These are phyloP conservation scores for Metarhizium rileyi DNA, from an alignment of 2,329 filamentous ascomycete species.

Conservation along the genomic window DNA sequence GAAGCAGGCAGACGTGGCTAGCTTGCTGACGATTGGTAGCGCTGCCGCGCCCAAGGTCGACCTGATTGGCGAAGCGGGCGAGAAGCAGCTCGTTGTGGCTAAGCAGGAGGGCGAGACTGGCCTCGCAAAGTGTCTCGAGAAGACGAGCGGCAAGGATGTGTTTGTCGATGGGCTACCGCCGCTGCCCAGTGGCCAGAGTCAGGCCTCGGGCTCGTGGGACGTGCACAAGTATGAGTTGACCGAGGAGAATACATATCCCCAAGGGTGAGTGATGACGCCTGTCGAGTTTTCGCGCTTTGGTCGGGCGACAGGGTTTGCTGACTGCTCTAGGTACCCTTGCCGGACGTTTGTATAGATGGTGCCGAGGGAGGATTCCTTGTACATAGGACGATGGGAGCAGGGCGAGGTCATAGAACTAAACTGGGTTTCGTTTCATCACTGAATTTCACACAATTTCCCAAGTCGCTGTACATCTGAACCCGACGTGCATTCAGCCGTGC, in stretches of 20 bases:
- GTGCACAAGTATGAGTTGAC: conserved; percentile 59
- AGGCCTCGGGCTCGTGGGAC: conserved; percentile 44
- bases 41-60: conserved; percentile 73
- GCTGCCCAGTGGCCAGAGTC: conserved; percentile 62
- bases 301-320: conserved; percentile 15
- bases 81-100: conserved; percentile 60
- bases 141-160: conserved; percentile 42
- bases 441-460: no score
- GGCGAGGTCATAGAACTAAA: background rate
- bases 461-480: background rate
- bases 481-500: no score
- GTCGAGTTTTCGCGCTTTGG: background rate
- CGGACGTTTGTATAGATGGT: conserved; percentile 44
- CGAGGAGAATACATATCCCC: conserved; percentile 60
- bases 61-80: conserved; percentile 54
- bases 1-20: conserved; percentile 75
- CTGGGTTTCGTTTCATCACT: no score
- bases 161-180: conserved; percentile 76
- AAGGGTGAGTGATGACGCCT: conserved; percentile 45
- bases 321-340: conserved; percentile 49
- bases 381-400: conserved; percentile 14
- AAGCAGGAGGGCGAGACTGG: conserved; percentile 67
- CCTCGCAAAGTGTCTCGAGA: conserved; percentile 63
- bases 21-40: conserved; percentile 76
- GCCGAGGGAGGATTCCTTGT: conserved; percentile 15